Conservation (phyloP, 2,329 filamentous ascomycete genomes). For the Nemania sp. region DNA sequence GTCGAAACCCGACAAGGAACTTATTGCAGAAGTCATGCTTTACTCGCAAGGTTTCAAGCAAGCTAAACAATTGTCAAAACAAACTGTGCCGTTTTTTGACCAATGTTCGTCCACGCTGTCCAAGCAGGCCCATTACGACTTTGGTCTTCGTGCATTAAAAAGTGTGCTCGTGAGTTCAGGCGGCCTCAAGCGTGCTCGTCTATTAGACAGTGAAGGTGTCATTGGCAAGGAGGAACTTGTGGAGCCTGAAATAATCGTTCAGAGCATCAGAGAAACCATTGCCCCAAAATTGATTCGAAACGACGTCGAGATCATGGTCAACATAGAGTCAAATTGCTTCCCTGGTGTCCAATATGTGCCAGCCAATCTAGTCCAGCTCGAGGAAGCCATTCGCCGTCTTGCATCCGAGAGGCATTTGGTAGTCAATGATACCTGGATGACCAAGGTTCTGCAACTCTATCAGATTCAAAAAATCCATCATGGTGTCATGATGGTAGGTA, state of each 20-base stretch:
- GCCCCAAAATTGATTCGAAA: constrained; percentile 93
- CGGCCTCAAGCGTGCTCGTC: constrained; percentile 84
- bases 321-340: constrained; percentile 85
- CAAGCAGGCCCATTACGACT: constrained; percentile 99
- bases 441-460: constrained; percentile 93
- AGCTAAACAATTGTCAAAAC: constrained; percentile 89
- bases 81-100: constrained; percentile 98
- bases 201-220: constrained; percentile 61
- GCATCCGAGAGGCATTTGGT: constrained; percentile 86
- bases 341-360: constrained; percentile 92
- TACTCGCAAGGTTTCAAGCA: constrained; percentile 99
- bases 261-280: constrained; percentile 97
- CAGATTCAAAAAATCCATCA: constrained; percentile 98
- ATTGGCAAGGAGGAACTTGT: constrained; percentile 72
- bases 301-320: constrained; percentile 86
- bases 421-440: constrained; percentile 94
- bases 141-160: constrained; percentile 95
- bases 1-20: constrained; percentile 99
- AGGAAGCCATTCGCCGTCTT: constrained; percentile 79
- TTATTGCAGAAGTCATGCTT: constrained; percentile 99
- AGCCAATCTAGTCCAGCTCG: constrained; percentile 79
- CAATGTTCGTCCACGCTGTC: constrained; percentile 80
- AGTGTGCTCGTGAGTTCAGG: constrained; percentile 98
- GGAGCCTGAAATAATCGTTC: constrained; percentile 96
- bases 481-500: constrained; percentile 99